phyloP scores from a whole-genome alignment of 176 grass and related monocot species.

The Avena insularis region DNA sequence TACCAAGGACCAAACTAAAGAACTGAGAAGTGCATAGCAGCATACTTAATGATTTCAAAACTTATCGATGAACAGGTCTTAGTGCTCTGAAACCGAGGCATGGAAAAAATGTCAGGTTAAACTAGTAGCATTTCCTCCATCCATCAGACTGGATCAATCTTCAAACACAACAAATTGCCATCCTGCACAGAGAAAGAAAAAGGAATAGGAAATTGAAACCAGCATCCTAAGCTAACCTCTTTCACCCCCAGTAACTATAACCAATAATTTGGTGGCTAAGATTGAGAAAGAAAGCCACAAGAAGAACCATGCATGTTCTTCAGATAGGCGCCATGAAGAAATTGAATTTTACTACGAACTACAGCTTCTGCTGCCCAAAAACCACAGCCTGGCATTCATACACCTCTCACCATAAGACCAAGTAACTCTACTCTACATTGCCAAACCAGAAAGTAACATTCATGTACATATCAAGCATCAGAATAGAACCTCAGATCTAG shows the following conservation, averaged over 20 bases:
- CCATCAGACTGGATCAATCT: neutral
- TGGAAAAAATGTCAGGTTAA: neutral
- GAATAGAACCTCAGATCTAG: neutral
- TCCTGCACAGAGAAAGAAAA: neutral
- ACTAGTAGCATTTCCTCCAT: neutral
- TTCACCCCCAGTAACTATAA: neutral
- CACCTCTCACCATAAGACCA: neutral
- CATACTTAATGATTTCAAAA: neutral
- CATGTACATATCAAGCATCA: neutral
- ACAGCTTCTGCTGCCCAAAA: neutral
- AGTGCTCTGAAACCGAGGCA: neutral
- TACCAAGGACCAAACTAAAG: neutral
- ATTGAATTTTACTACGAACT: neutral
- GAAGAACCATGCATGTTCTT: neutral
- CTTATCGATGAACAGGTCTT: neutral
- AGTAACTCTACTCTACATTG: neutral
- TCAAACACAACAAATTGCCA: neutral
- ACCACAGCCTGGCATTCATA: neutral
- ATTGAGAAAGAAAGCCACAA: neutral
- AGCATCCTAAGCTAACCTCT: neutral
- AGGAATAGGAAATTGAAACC: neutral
- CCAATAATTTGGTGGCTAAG: neutral
- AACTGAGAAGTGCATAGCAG: neutral
- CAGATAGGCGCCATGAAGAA: neutral
- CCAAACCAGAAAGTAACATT: slow-evolving; percentile 1